Percentiles rank a stretch among this genome's conserved stretches.
These are phyloP conservation scores for Kappamyces sp. DNA, from an alignment of 192 early-diverging fungal species.

Conservation along the genomic window DNA sequence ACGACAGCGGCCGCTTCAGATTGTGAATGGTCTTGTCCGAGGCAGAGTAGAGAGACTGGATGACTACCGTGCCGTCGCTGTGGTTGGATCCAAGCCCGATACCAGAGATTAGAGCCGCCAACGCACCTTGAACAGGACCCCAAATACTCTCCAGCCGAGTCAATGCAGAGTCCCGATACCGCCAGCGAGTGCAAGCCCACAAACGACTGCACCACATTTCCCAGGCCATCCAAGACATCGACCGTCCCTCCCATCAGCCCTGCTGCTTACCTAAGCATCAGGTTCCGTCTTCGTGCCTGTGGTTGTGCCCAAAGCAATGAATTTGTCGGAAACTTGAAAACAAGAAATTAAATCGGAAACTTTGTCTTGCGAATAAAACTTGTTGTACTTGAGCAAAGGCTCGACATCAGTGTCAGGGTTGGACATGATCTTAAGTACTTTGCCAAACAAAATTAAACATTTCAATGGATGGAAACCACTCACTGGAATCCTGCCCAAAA, in stretches of 20 bases:
- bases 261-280: no score
- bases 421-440: no score
- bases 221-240: no score
- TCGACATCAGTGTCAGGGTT: no score
- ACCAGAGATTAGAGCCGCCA: not conserved
- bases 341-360: not conserved
- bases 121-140: not conserved
- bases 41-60: slow-evolving; percentile 72
- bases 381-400: no score
- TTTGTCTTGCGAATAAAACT: no score
- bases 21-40: slow-evolving; percentile 62
- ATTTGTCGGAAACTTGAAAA: slow-evolving; percentile 8
- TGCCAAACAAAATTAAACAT: no score
- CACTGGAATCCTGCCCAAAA: no score
- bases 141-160: not conserved
- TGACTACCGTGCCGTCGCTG: slow-evolving; percentile 70
- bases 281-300: no score
- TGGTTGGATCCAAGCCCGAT: not conserved
- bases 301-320: slow-evolving; percentile 11
- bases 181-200: slow-evolving; percentile 90
- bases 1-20: slow-evolving; percentile 83
- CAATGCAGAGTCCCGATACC: slow-evolving; percentile 43
- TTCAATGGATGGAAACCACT: no score
- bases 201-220: slow-evolving; percentile 10
- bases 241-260: no score